Percentiles rank a stretch among this genome's conserved stretches.
These are phyloP conservation scores for Claviceps arundinis DNA, from an alignment of 2,329 filamentous ascomycete species.

Conservation along the genomic window DNA sequence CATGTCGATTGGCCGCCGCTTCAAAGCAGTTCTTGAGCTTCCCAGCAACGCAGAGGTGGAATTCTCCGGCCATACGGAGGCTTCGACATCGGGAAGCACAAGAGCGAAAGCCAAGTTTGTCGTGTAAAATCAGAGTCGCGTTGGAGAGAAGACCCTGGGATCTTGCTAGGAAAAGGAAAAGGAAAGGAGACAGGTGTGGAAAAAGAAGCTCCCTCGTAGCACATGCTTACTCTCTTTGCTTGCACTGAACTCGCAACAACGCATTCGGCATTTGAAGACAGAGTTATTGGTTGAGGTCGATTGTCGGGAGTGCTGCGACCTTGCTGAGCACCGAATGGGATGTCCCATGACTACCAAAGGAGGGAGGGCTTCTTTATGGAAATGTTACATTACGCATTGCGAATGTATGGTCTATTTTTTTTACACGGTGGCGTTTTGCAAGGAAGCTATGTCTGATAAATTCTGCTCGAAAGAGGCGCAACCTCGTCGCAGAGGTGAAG, in stretches of 20 bases:
- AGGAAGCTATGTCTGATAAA: conserved; percentile 12
- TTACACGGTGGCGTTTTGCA: conserved; percentile 21
- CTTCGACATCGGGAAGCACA: conserved; percentile 82
- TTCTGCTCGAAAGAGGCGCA: not conserved
- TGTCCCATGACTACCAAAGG: not conserved
- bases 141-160: not conserved
- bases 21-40: conserved; percentile 85
- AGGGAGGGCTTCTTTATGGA: not conserved
- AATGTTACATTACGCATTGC: not conserved
- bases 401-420: conserved; percentile 6
- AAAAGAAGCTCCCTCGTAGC: conserved; percentile 11
- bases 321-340: not conserved
- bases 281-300: not conserved
- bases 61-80: conserved; percentile 94
- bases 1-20: conserved; percentile 69
- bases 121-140: conserved; percentile 43
- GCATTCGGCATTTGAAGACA: not conserved
- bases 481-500: not conserved
- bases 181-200: conserved; percentile 9
- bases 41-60: conserved; percentile 68
- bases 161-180: not conserved
- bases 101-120: conserved; percentile 89
- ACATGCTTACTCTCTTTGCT: not conserved
- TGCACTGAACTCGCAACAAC: not conserved
- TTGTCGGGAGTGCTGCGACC: not conserved